Percentiles rank a stretch among this genome's conserved stretches.
phyloP scores from a whole-genome alignment of 805 yeast genomes.

The Lachancea dasiensis region DNA sequence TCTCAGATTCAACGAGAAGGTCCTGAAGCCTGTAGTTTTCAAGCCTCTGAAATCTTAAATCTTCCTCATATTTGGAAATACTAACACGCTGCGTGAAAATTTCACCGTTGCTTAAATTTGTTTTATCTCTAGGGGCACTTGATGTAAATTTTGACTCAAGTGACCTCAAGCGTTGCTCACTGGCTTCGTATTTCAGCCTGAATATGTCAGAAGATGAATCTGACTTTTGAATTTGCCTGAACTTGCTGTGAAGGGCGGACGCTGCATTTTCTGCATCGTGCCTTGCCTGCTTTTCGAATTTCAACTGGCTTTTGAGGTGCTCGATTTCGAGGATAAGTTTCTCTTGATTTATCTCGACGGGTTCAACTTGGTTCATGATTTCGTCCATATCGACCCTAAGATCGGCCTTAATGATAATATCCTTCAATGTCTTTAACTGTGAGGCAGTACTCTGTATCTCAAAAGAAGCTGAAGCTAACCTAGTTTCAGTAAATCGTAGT shows the following conservation, averaged over 20 bases:
- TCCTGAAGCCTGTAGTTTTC: conserved; percentile 42
- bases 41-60: conserved; percentile 24
- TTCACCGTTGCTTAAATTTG: conserved; percentile 24
- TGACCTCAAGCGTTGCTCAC: conserved; percentile 39
- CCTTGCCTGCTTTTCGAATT: conserved; percentile 46
- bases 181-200: conserved; percentile 42
- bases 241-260: conserved; percentile 22
- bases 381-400: conserved; percentile 25
- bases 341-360: conserved; percentile 28
- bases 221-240: conserved; percentile 23
- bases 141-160: conserved; percentile 35
- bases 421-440: conserved; percentile 36
- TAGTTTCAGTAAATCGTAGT: conserved; percentile 51
- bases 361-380: conserved; percentile 14
- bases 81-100: conserved; percentile 26
- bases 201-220: conserved; percentile 34
- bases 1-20: conserved; percentile 43
- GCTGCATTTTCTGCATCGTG: conserved; percentile 45
- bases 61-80: conserved; percentile 30
- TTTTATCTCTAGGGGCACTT: conserved; percentile 22
- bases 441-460: conserved; percentile 47
- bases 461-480: conserved; percentile 59
- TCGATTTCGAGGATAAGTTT: conserved; percentile 40
- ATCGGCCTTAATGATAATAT: conserved; percentile 23
- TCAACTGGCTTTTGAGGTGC: conserved; percentile 41